phyloP scores from a whole-genome alignment of 169 alveolate species.

The Blepharisma undulans region DNA sequence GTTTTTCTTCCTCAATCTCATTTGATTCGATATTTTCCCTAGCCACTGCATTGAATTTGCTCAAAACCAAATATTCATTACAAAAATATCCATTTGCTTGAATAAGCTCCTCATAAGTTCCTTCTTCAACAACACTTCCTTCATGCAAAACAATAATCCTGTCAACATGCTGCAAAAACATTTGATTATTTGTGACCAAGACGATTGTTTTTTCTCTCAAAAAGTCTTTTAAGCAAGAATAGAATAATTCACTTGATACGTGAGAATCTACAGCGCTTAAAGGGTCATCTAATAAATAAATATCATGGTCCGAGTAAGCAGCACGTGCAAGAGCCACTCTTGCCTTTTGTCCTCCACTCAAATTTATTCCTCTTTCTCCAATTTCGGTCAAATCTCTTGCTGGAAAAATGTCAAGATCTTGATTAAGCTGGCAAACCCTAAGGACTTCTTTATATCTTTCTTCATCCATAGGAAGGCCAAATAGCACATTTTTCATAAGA shows the following conservation, averaged over 20 bases:
- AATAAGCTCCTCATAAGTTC: constrained; percentile 44
- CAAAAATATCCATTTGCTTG: not conserved
- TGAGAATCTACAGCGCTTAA: constrained; percentile 72
- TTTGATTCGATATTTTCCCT: too few species aligned
- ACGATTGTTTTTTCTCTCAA: constrained; percentile 43
- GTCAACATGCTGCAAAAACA: constrained; percentile 11
- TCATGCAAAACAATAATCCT: constrained; percentile 49
- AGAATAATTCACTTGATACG: constrained; percentile 38
- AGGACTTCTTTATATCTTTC: constrained; percentile 49
- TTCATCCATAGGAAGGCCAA: constrained; percentile 80
- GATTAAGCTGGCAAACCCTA: constrained; percentile 43
- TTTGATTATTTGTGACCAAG: constrained; percentile 49
- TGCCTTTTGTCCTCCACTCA: constrained; percentile 73
- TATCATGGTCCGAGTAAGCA: constrained; percentile 59
- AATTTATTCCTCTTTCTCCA: constrained; percentile 66
- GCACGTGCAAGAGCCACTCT: constrained; percentile 78
- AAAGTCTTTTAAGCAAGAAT: not conserved
- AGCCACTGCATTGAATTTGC: too few species aligned
- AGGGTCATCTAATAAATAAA: constrained; percentile 75
- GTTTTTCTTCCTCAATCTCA: constrained; percentile 46
- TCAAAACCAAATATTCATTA: not conserved
- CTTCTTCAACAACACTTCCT: constrained; percentile 52
- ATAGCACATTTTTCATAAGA: constrained; percentile 88
- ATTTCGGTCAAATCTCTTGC: constrained; percentile 57
- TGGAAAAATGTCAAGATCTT: constrained; percentile 48